Evolutionary conservation across 2,329 filamentous ascomycete genomes (phyloP).

Genomic region (Akanthomyces uredinophilus): DNA sequence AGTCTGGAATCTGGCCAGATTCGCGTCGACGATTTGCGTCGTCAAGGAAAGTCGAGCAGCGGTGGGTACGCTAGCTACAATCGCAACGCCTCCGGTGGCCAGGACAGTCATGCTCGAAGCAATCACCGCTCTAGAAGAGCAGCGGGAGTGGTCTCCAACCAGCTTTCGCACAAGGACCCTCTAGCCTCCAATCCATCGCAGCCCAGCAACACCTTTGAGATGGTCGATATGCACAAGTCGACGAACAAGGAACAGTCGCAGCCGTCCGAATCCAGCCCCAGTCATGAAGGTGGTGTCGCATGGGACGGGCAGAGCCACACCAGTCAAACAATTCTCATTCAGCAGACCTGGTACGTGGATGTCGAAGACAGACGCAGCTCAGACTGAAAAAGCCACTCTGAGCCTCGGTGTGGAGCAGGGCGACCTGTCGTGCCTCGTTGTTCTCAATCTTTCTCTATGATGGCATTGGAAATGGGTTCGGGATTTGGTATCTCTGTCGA

Average conservation of each 20-base stretch:
- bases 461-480: too few species aligned
- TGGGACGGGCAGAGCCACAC: conserved; percentile 15
- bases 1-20: conserved; percentile 15
- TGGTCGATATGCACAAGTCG: conserved; percentile 11
- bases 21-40: conserved; percentile 13
- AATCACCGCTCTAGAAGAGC: background rate
- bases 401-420: background rate
- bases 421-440: background rate
- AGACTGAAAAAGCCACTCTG: background rate
- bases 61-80: conserved; percentile 14
- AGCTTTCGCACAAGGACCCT: background rate
- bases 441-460: too few species aligned
- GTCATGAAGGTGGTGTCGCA: background rate
- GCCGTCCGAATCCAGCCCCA: background rate
- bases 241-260: background rate
- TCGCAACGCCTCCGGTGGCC: conserved; percentile 17
- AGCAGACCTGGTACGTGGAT: conserved; percentile 15
- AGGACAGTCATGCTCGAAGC: conserved; percentile 12
- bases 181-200: conserved; percentile 13
- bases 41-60: conserved; percentile 15
- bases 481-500: too few species aligned
- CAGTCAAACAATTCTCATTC: conserved; percentile 15
- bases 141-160: background rate
- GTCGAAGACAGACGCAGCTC: conserved; percentile 7
- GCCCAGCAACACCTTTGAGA: conserved; percentile 13